Evolutionary conservation across 192 early-diverging fungal species (phyloP), one percentile per base, ranked within the genome.

Genomic region (Umbelopsis vinacea): DNA sequence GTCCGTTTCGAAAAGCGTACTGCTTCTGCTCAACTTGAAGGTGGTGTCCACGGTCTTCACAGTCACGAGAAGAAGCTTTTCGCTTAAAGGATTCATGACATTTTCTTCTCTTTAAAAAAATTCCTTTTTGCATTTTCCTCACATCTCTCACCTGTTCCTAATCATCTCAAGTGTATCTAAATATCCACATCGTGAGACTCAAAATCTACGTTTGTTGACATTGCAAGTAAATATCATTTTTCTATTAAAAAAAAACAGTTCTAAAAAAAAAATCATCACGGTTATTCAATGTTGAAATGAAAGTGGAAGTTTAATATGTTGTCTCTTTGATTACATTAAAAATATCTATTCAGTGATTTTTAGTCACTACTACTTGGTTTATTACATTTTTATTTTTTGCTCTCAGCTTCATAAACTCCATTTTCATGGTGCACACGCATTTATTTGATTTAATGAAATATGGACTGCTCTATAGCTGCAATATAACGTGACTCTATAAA

Each of bases 1-100:
- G 90, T 98, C 63, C 90, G 96, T 66, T 99, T 99, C 76, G 96
- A 99, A 87, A 91, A 92, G 75, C 89, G 97, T 73, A 95, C 96
- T 46, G 90, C 95, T 19, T 91, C 93, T 81, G 97, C 96, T 22
- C 96, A 98, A 85, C 76, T 94, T 73, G 97, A 99, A 83, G 97
- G 97, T 52, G 95, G 95, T 78, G 97, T 99, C 52, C 96, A 99
- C 81, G 92, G 90, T 7, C 84, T 97, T 37, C 87, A 92, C 83
- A 89, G 87, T 19, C 96, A 87, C 75, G 95, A 96, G 83, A 95
- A 93, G 83, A 81, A 89, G 46, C 79, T 92, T 29, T 92, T 90
- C 81, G 74, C 82, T 50, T 85, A 79, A 81, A 71, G 40, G 40
- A 43, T 43, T 35, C n/a, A 47, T 45, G 15, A 48, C 12, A 21